Percentiles rank a stretch among this genome's conserved stretches.
These are phyloP conservation scores for Triticum urartu DNA, from an alignment of 176 grass and related monocot species.

Conservation along the genomic window DNA sequence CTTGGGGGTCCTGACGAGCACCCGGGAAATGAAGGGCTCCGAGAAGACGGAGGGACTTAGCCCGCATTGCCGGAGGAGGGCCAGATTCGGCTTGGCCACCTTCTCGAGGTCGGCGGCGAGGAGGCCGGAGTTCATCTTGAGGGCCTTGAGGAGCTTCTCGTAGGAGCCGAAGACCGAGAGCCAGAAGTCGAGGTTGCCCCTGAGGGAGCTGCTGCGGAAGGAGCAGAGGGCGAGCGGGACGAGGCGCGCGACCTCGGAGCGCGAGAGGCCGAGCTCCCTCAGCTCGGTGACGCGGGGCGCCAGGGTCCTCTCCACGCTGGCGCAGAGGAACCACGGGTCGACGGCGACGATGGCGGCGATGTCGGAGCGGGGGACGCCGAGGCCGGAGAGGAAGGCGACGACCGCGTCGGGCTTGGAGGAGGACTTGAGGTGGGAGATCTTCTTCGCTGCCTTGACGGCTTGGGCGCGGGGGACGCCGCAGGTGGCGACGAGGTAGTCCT, in stretches of 20 bases:
- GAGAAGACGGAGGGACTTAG: neutral
- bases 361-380: conserved; percentile 11
- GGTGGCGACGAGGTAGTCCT: conserved; percentile 38
- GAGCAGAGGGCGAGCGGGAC: neutral
- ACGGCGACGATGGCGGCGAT: conserved; percentile 21
- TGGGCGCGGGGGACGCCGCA: conserved; percentile 14
- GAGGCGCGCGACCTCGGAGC: conserved; percentile 19
- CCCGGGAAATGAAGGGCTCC: neutral
- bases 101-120: conserved; percentile 4
- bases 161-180: conserved; percentile 28
- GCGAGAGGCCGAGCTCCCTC: conserved; percentile 22
- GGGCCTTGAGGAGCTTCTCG: conserved; percentile 7
- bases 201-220: neutral
- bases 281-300: conserved; percentile 8
- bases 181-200: conserved; percentile 22
- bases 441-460: neutral
- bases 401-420: conserved; percentile 34
- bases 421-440: conserved; percentile 9
- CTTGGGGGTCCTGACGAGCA: neutral
- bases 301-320: conserved; percentile 14
- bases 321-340: conserved; percentile 24
- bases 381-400: conserved; percentile 26
- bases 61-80: conserved; percentile 25
- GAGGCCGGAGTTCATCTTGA: neutral
- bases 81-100: conserved; percentile 35